A percentile compares a stretch with the other conserved stretches of the same genome.
Evolutionary conservation across 306 rosid genomes (phyloP).

Genomic region (Quercus engelmannii): DNA sequence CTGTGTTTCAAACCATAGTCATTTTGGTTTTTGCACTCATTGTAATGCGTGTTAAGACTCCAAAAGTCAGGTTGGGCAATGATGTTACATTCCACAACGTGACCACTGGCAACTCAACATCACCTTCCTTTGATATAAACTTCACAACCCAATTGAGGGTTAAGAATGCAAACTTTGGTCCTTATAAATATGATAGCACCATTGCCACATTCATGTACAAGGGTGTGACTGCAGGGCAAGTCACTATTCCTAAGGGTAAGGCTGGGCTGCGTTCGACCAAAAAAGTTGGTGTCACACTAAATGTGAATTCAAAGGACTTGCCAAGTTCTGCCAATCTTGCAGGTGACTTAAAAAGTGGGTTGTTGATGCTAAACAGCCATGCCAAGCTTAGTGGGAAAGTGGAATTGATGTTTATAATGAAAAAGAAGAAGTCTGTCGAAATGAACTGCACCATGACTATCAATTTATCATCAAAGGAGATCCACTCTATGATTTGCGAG

Average conservation of each 20-base stretch:
- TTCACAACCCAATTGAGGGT: not conserved
- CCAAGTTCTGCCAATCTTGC: not conserved
- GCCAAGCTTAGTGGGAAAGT: constrained; percentile 30
- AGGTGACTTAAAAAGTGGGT: constrained; percentile 6
- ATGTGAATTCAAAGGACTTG: constrained; percentile 2
- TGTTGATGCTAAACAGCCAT: constrained; percentile 10
- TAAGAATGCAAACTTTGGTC: constrained; percentile 15
- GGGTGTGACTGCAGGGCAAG: not conserved
- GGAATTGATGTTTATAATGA: constrained; percentile 15
- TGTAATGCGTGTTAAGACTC: constrained; percentile 14
- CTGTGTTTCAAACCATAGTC: constrained; percentile 20
- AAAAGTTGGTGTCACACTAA: constrained; percentile 15
- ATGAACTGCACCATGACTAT: constrained; percentile 25
- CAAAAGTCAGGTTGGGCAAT: constrained; percentile 8
- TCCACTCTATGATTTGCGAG: constrained; percentile 3
- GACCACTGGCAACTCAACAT: not conserved
- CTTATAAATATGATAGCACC: constrained; percentile 11
- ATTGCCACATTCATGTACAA: not conserved
- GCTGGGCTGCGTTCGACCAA: constrained; percentile 16
- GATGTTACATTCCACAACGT: not conserved
- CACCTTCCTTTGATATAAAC: not conserved
- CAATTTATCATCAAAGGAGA: not conserved
- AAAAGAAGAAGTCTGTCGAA: constrained; percentile 19
- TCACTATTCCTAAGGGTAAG: not conserved
- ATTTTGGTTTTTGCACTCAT: not conserved